phyloP scores from a whole-genome alignment of 208 protist species.

The Phytomonas sp. region DNA sequence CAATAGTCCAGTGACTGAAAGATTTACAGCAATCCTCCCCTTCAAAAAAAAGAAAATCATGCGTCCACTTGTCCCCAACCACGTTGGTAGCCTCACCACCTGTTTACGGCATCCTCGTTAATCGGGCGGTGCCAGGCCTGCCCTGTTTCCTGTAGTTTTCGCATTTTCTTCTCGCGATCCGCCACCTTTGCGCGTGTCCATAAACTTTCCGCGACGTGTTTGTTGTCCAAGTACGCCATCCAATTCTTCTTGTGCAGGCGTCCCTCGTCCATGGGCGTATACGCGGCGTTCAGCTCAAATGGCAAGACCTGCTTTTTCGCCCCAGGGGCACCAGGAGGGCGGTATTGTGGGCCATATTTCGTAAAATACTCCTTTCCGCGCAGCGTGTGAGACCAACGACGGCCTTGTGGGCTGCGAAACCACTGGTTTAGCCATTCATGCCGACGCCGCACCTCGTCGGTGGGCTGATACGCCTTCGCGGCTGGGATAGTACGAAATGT shows the following conservation, averaged over 20 bases:
- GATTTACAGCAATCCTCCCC: background rate
- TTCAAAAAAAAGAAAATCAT: background rate
- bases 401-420: constrained; percentile 47
- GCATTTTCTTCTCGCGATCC: constrained; percentile 70
- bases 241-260: constrained; percentile 78
- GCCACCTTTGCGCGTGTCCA: constrained; percentile 81
- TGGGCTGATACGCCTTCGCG: constrained; percentile 58
- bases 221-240: constrained; percentile 89
- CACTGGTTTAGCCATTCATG: constrained; percentile 63
- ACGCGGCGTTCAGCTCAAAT: constrained; percentile 73
- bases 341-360: constrained; percentile 51
- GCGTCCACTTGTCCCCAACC: background rate
- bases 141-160: constrained; percentile 67
- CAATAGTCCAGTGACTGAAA: background rate
- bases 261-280: constrained; percentile 86
- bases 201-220: constrained; percentile 83
- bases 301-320: constrained; percentile 60
- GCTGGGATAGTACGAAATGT: constrained; percentile 79
- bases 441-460: constrained; percentile 57
- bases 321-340: constrained; percentile 73
- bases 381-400: constrained; percentile 57
- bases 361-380: constrained; percentile 82
- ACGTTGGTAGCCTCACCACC: background rate
- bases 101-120: constrained; percentile 35
- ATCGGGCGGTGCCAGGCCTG: constrained; percentile 85